Conservation (phyloP, 805 yeast species). For the Kuraishia ogatae region DNA sequence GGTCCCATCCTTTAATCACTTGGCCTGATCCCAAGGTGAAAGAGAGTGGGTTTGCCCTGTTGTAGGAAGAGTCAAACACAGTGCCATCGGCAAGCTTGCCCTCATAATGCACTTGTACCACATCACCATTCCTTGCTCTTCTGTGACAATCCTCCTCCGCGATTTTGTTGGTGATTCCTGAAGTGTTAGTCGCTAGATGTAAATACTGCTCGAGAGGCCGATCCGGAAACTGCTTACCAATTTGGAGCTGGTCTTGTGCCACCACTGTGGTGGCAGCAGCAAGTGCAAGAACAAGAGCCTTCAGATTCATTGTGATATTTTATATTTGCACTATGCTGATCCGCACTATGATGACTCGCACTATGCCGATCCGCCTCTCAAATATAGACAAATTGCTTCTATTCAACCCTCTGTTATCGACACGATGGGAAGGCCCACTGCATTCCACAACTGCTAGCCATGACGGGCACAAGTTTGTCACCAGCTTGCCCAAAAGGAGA, state of each 20-base stretch:
- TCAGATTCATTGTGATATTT: background rate
- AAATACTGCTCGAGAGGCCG: too few relatives aligned
- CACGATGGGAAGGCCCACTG: too few relatives aligned
- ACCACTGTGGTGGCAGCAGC: background rate
- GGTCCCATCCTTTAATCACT: conserved; percentile 89
- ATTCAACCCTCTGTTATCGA: too few relatives aligned
- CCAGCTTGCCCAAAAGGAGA: too few relatives aligned
- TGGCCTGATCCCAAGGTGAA: conserved; percentile 72
- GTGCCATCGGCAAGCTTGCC: conserved; percentile 63
- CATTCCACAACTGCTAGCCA: too few relatives aligned
- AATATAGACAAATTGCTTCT: too few relatives aligned
- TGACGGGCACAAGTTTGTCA: too few relatives aligned
- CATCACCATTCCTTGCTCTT: conserved; percentile 58
- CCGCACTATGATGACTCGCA: too few relatives aligned
- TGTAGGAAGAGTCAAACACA: conserved; percentile 66
- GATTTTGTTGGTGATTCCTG: conserved; percentile 38
- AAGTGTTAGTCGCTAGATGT: too few relatives aligned
- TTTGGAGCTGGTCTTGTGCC: conserved; percentile 2
- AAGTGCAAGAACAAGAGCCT: background rate
- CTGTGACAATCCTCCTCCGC: conserved; percentile 44
- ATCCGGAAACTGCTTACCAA: conserved; percentile 1
- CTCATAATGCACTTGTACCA: conserved; percentile 67
- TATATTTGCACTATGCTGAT: too few relatives aligned
- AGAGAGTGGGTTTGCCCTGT: conserved; percentile 56
- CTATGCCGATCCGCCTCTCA: too few relatives aligned